These are phyloP conservation scores for Cryomyces minteri DNA, from an alignment of 495 filamentous ascomycete species.

Conservation along the genomic window DNA sequence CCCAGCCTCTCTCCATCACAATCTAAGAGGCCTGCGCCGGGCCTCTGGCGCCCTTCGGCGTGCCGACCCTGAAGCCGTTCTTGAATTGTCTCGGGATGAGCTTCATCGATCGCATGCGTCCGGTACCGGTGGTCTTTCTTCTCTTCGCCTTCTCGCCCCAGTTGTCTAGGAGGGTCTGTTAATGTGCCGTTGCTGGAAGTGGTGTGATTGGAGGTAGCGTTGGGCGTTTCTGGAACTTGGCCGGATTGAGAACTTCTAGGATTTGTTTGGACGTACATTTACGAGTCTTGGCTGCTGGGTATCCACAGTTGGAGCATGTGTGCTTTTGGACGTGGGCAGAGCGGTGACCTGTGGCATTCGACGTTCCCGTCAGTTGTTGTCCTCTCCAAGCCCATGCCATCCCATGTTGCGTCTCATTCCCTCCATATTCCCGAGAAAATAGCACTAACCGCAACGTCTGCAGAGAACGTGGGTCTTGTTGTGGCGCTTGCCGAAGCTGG, in stretches of 20 bases:
- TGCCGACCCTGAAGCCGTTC: slow-evolving; percentile 89
- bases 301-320: slow-evolving; percentile 92
- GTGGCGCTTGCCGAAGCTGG: slow-evolving; percentile 95
- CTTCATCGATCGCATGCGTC: slow-evolving; percentile 84
- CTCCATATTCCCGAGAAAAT: slow-evolving; percentile 1
- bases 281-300: slow-evolving; percentile 88
- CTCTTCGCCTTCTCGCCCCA: slow-evolving; percentile 99
- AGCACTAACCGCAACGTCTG: slow-evolving; percentile 88
- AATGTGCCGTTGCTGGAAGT: not conserved
- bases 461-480: slow-evolving; percentile 99
- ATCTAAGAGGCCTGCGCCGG: slow-evolving; percentile 15
- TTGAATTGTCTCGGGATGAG: slow-evolving; percentile 74
- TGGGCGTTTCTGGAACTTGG: too few relatives aligned
- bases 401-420: slow-evolving; percentile 4
- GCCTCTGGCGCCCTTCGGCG: slow-evolving; percentile 69
- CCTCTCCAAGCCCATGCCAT: not conserved
- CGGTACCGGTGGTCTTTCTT: slow-evolving; percentile 96
- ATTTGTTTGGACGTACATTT: slow-evolving; percentile 62
- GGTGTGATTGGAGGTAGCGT: not conserved
- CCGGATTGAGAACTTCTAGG: not conserved
- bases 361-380: slow-evolving; percentile 15
- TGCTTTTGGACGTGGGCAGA: slow-evolving; percentile 99
- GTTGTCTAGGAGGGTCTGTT: slow-evolving; percentile 47
- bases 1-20: not conserved
- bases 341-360: slow-evolving; percentile 48